phyloP scores from a whole-genome alignment of 805 yeast genomes.

The Candida dajiaensis region DNA sequence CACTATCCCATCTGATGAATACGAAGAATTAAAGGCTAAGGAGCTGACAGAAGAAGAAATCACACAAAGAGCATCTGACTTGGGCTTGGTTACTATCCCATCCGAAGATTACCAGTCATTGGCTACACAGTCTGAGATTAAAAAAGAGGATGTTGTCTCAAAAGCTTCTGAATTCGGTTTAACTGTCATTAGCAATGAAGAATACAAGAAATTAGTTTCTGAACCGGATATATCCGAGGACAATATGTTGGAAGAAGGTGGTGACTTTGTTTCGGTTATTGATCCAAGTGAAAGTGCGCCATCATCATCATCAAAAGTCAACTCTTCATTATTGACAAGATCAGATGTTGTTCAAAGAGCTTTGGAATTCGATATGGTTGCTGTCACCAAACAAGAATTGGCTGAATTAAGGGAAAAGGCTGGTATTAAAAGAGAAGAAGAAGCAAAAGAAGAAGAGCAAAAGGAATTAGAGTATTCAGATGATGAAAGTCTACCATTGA shows the following conservation, averaged over 20 bases:
- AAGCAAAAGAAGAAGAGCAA: conserved; percentile 3
- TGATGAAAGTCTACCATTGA: conserved; percentile 4
- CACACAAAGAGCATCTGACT: not conserved
- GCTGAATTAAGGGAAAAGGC: conserved; percentile 25
- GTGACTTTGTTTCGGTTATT: conserved; percentile 28
- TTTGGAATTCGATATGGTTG: conserved; percentile 27
- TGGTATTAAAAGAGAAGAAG: conserved; percentile 1
- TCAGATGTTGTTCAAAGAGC: conserved; percentile 23
- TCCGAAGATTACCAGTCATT: conserved; percentile 1
- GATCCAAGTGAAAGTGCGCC: conserved; percentile 21
- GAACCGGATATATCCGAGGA: conserved; percentile 1
- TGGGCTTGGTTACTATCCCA: conserved; percentile 2
- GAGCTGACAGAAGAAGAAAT: not conserved
- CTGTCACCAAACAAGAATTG: conserved; percentile 31
- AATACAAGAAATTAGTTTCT: conserved; percentile 20
- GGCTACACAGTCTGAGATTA: not conserved
- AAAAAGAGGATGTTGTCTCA: conserved; percentile 8
- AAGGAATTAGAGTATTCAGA: not conserved
- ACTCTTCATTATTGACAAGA: conserved; percentile 1
- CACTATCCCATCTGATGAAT: not conserved
- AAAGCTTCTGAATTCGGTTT: conserved; percentile 27
- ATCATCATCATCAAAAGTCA: conserved; percentile 9
- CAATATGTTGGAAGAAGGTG: conserved; percentile 19
- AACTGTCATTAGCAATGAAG: conserved; percentile 26
- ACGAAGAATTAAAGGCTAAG: not conserved